Evolutionary conservation across 2,329 filamentous ascomycete genomes (phyloP).

Genomic region (Nothophaeocryptopus gaeumannii): DNA sequence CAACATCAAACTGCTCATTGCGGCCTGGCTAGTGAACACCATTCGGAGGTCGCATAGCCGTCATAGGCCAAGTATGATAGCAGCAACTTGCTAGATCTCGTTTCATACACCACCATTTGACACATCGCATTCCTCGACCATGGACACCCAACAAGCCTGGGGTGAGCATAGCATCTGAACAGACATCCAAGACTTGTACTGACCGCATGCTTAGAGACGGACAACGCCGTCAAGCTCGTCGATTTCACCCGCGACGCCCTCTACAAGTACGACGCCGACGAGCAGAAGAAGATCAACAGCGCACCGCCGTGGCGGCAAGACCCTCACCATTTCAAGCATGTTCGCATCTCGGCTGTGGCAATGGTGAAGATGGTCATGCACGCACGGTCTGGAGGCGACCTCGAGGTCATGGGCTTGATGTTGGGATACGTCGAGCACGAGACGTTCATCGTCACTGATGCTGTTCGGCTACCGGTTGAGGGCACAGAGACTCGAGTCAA

Average conservation of each 20-base stretch:
- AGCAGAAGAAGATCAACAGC: slow-evolving; percentile 64
- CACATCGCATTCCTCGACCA: slow-evolving; percentile 9
- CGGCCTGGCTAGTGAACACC: not conserved
- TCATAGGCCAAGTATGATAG: slow-evolving; percentile 24
- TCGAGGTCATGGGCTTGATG: slow-evolving; percentile 99
- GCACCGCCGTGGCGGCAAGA: slow-evolving; percentile 73
- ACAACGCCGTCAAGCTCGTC: slow-evolving; percentile 76
- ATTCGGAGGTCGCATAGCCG: not conserved
- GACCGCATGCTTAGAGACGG: slow-evolving; percentile 64
- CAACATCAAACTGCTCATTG: not conserved
- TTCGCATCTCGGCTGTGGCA: slow-evolving; percentile 89
- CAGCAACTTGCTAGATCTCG: slow-evolving; percentile 5
- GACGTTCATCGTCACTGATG: slow-evolving; percentile 88
- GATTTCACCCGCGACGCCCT: slow-evolving; percentile 87
- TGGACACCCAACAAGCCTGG: slow-evolving; percentile 57
- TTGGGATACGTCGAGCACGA: slow-evolving; percentile 86
- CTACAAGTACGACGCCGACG: slow-evolving; percentile 72
- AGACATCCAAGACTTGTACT: not conserved
- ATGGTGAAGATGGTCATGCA: slow-evolving; percentile 99
- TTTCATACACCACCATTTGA: slow-evolving; percentile 1
- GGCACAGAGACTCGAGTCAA: slow-evolving; percentile 98
- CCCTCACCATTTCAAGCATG: slow-evolving; percentile 84
- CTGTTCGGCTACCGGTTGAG: slow-evolving; percentile 89
- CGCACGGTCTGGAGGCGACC: slow-evolving; percentile 83
- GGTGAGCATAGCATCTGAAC: slow-evolving; percentile 42